phyloP scores from a whole-genome alignment of 208 protist genomes.

The Borovskyia barvae region DNA sequence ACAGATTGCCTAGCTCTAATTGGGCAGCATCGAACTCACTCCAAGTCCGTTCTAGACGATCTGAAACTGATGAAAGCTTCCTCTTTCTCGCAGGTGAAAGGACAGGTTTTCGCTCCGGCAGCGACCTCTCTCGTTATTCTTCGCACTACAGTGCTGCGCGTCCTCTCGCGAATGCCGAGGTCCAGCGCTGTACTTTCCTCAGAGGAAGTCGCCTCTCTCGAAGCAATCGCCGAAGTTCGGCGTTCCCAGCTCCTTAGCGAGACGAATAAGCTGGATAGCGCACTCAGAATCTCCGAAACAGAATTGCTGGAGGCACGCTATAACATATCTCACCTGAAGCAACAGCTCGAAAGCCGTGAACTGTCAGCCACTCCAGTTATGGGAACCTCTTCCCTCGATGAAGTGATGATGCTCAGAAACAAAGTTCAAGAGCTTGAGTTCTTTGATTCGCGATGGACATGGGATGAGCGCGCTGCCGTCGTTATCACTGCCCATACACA shows the following conservation, averaged over 20 bases:
- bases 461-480: slow-evolving; percentile 6
- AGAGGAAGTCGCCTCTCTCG: slow-evolving; percentile 10
- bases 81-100: background rate
- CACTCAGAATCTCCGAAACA: too few species aligned
- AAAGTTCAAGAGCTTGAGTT: slow-evolving; percentile 18
- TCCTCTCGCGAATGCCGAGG: background rate
- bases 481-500: slow-evolving; percentile 38
- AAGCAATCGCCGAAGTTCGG: background rate
- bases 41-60: slow-evolving; percentile 10
- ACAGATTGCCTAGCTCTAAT: slow-evolving; percentile 18
- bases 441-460: slow-evolving; percentile 12
- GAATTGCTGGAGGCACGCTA: too few species aligned
- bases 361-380: too few species aligned
- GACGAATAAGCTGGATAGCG: too few species aligned
- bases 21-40: slow-evolving; percentile 20
- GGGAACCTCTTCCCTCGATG: too few species aligned
- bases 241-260: slow-evolving; percentile 5
- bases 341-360: too few species aligned
- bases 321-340: too few species aligned
- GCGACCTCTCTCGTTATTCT: slow-evolving; percentile 6
- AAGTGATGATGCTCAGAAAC: too few species aligned
- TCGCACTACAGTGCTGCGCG: slow-evolving; percentile 14
- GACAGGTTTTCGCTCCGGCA: slow-evolving; percentile 4
- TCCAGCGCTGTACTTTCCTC: slow-evolving; percentile 8
- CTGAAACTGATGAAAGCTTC: background rate